Evolutionary conservation across 2,329 filamentous ascomycete genomes (phyloP).

Genomic region (Escovopsis sp.): DNA sequence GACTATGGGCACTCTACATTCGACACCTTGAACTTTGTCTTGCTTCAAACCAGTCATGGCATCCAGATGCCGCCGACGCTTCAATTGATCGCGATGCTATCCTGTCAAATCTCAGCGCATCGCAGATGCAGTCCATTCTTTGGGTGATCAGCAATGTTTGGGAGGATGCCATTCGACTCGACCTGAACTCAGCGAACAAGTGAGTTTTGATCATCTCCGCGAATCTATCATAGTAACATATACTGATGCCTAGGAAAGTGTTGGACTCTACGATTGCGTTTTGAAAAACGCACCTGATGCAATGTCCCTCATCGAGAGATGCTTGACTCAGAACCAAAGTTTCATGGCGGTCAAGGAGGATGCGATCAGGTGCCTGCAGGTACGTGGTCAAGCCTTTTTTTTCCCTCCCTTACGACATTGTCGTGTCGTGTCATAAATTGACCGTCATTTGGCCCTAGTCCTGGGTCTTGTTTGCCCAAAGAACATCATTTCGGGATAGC

Average conservation of each 20-base stretch:
- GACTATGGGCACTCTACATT: constrained; percentile 51
- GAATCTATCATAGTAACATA: constrained; percentile 9
- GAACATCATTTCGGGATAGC: constrained; percentile 41
- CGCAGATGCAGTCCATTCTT: constrained; percentile 39
- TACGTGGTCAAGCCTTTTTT: constrained; percentile 17
- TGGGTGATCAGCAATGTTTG: constrained; percentile 40
- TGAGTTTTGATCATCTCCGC: constrained; percentile 19
- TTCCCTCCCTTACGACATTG: constrained; percentile 7
- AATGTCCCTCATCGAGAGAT: constrained; percentile 23
- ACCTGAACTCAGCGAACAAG: constrained; percentile 45
- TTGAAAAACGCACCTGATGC: constrained; percentile 27
- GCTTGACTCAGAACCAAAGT: constrained; percentile 18
- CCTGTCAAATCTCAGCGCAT: constrained; percentile 32
- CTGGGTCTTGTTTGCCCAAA: constrained; percentile 62
- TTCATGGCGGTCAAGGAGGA: constrained; percentile 32
- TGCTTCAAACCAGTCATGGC: constrained; percentile 15
- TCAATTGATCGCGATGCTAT: constrained; percentile 28
- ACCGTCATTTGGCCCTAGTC: constrained; percentile 28
- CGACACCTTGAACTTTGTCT: constrained; percentile 45
- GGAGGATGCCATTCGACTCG: constrained; percentile 38
- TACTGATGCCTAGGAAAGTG: constrained; percentile 13
- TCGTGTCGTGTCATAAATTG: constrained; percentile 9
- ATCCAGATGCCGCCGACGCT: constrained; percentile 10
- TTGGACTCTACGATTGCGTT: constrained; percentile 25
- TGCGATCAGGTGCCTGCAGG: constrained; percentile 47